phyloP scores from a whole-genome alignment of 1,284 basidiomycete genomes.

The Dichomitus squalens region DNA sequence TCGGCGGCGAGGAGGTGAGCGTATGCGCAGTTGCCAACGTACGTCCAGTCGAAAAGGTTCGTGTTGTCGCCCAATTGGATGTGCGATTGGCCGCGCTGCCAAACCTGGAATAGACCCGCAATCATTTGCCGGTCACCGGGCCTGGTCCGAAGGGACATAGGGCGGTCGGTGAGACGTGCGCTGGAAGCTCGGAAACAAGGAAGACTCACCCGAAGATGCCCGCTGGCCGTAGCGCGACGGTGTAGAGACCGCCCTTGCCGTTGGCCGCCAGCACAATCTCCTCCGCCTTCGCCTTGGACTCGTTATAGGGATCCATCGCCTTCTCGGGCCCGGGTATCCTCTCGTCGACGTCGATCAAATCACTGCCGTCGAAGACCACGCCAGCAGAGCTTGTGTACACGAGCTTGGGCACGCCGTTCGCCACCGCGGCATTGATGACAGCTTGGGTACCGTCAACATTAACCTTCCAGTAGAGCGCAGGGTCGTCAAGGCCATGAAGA shows the following conservation, averaged over 20 bases:
- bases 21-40: conserved; percentile 94
- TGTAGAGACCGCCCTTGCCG: conserved; percentile 79
- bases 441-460: conserved; percentile 93
- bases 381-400: conserved; percentile 96
- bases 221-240: conserved; percentile 91
- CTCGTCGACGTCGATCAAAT: conserved; percentile 90
- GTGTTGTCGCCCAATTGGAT: conserved; percentile 95
- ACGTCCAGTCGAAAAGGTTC: conserved; percentile 98
- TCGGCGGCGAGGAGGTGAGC: conserved; percentile 96
- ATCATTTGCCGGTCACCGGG: conserved; percentile 93
- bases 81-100: conserved; percentile 83
- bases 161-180: conserved; percentile 3
- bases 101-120: conserved; percentile 79
- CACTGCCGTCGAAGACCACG: conserved; percentile 86
- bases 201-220: conserved; percentile 89
- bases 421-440: conserved; percentile 80
- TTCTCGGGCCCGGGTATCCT: conserved; percentile 76
- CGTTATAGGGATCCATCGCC: conserved; percentile 92
- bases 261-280: conserved; percentile 85
- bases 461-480: conserved; percentile 87
- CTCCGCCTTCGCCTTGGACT: conserved; percentile 95
- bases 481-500: conserved; percentile 69
- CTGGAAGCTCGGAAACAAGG: not conserved
- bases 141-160: conserved; percentile 39
- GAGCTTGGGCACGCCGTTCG: conserved; percentile 79